Percentiles rank a stretch among this genome's conserved stretches.
Evolutionary conservation across 2,329 filamentous ascomycete species (phyloP).

Genomic region (Sordariomycetes sp.): DNA sequence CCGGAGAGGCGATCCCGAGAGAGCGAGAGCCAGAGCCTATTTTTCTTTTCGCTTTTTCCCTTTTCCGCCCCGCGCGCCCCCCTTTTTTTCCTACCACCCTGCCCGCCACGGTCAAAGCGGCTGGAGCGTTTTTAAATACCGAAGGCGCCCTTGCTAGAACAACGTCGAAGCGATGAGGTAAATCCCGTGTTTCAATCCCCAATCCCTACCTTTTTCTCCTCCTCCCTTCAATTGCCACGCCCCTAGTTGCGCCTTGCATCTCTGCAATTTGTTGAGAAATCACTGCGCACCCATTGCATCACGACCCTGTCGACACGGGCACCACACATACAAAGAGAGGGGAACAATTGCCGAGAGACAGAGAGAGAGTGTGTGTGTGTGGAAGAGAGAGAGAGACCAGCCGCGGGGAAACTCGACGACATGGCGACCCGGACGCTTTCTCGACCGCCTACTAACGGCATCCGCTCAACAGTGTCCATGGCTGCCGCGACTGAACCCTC

Average conservation of each 20-base stretch:
- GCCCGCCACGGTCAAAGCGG: background rate
- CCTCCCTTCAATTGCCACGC: background rate
- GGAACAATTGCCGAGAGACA: no score
- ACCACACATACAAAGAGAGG: background rate
- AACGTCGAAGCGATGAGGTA: background rate
- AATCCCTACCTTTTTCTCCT: background rate
- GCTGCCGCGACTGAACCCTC: slow-evolving; percentile 9
- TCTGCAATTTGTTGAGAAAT: background rate
- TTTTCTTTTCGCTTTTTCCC: background rate
- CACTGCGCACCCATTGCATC: background rate
- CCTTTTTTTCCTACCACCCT: background rate
- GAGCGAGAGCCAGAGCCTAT: no score
- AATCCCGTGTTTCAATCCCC: background rate
- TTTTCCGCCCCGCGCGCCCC: background rate
- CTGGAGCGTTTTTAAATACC: background rate
- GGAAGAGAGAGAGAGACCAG: background rate
- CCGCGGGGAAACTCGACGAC: background rate
- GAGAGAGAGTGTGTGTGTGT: no score
- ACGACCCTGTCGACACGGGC: background rate
- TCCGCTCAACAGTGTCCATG: slow-evolving; percentile 5
- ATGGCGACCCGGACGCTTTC: slow-evolving; percentile 1
- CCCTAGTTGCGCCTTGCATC: background rate
- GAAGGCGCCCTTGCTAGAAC: background rate
- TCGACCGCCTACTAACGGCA: background rate
- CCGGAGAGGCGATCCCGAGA: background rate